Evolutionary conservation across 2,329 filamentous ascomycete species (phyloP).

Genomic region (Arthrocladium fulminans): DNA sequence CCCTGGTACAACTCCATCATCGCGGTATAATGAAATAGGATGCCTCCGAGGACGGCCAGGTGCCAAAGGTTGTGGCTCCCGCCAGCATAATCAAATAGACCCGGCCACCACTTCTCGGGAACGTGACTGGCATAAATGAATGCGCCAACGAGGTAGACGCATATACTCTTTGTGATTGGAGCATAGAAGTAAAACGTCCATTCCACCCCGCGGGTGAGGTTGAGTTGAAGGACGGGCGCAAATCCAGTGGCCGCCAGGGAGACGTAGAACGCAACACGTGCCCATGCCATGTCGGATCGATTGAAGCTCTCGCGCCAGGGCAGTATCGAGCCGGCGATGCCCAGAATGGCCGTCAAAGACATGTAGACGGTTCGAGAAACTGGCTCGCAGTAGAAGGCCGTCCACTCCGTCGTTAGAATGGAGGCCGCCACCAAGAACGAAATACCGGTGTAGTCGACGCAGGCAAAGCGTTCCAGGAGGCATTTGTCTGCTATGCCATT

Average conservation of each 20-base stretch:
- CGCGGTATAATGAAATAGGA: conserved; percentile 91
- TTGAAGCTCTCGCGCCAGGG: conserved; percentile 98
- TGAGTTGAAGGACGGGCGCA: conserved; percentile 77
- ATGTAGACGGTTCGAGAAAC: conserved; percentile 81
- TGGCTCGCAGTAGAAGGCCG: conserved; percentile 96
- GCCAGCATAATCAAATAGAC: conserved; percentile 89
- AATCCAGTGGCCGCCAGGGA: conserved; percentile 81
- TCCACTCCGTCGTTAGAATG: conserved; percentile 98
- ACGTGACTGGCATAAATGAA: conserved; percentile 83
- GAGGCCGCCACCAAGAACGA: conserved; percentile 88
- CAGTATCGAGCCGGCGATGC: conserved; percentile 77
- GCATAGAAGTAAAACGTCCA: conserved; percentile 89
- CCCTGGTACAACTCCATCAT: conserved; percentile 90
- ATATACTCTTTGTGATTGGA: conserved; percentile 71
- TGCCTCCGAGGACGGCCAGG: conserved; percentile 83
- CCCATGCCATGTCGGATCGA: conserved; percentile 82
- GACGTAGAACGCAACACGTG: conserved; percentile 83
- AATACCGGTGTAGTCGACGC: conserved; percentile 96
- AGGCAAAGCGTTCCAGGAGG: conserved; percentile 89
- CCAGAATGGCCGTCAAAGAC: conserved; percentile 66
- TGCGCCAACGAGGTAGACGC: conserved; percentile 79
- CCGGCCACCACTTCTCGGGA: conserved; percentile 86
- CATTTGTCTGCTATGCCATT: conserved; percentile 86
- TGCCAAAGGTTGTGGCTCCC: conserved; percentile 98
- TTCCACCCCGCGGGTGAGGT: conserved; percentile 62